Evolutionary conservation across 495 filamentous ascomycete genomes (phyloP).

Genomic region (Aspergillus nidulans): DNA sequence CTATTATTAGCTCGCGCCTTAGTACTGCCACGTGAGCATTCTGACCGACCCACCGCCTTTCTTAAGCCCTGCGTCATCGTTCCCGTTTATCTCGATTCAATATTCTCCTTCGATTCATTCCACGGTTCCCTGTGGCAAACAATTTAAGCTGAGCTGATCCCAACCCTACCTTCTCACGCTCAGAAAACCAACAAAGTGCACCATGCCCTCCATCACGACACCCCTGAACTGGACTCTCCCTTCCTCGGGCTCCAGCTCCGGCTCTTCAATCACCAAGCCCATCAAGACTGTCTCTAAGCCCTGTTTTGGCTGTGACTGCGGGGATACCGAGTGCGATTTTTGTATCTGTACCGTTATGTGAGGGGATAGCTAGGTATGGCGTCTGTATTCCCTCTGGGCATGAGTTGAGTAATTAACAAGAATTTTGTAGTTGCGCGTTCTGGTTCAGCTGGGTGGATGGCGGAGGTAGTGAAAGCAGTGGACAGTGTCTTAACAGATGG

Average conservation of each 20-base stretch:
- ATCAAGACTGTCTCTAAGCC: constrained; percentile 42
- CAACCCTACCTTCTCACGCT: too few species aligned
- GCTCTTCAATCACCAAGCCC: constrained; percentile 34
- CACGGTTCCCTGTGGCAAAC: too few species aligned
- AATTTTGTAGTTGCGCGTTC: too few species aligned
- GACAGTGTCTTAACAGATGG: too few species aligned
- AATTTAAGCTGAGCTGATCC: too few species aligned
- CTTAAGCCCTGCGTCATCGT: constrained; percentile 2
- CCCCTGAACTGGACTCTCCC: constrained; percentile 31
- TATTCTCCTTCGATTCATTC: not conserved
- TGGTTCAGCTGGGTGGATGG: too few species aligned
- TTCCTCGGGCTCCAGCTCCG: constrained; percentile 25
- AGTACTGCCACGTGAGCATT: not conserved
- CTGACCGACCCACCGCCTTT: not conserved
- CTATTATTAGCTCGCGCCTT: constrained; percentile 1
- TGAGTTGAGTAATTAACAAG: too few species aligned
- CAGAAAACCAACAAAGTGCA: constrained; percentile 9
- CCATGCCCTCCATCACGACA: constrained; percentile 16
- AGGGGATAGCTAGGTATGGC: constrained; percentile 12
- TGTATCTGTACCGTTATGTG: constrained; percentile 46
- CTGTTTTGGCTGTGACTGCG: constrained; percentile 44
- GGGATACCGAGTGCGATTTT: constrained; percentile 41
- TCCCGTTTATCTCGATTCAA: not conserved
- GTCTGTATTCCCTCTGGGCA: too few species aligned
- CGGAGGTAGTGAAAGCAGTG: too few species aligned